These are phyloP conservation scores for Tritrichomonas musculus DNA, from an alignment of 208 protist genomes.

Conservation along the genomic window DNA sequence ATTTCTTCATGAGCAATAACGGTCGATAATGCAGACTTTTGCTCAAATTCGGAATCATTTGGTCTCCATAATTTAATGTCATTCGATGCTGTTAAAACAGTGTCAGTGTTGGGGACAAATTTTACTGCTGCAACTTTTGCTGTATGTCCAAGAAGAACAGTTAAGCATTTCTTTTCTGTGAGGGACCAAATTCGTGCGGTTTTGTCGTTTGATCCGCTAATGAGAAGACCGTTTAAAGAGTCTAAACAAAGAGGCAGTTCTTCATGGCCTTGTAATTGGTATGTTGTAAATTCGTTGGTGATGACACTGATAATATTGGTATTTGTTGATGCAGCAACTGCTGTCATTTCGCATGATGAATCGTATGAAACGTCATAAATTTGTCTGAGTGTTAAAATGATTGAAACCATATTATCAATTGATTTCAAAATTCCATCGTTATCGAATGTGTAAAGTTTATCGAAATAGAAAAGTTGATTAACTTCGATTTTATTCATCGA, in stretches of 20 bases:
- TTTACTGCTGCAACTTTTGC: constrained; percentile 28
- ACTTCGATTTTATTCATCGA: neutral
- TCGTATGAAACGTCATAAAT: neutral
- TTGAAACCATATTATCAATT: neutral
- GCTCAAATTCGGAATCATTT: neutral
- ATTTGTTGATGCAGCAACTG: neutral
- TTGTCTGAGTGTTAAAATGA: neutral
- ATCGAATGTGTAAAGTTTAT: neutral
- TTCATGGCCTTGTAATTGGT: neutral
- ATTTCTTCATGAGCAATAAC: constrained; percentile 32
- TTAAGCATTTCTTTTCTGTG: neutral
- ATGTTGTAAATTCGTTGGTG: neutral
- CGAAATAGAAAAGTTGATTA: constrained; percentile 13
- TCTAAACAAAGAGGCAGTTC: neutral
- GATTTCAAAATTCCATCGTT: constrained; percentile 1
- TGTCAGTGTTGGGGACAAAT: constrained; percentile 34
- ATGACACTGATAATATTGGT: neutral
- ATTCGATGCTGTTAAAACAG: neutral
- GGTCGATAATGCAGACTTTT: neutral
- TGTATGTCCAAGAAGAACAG: constrained; percentile 21
- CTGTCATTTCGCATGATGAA: neutral
- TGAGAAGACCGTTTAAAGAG: neutral
- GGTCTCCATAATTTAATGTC: constrained; percentile 38
- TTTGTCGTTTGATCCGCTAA: neutral
- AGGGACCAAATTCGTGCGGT: neutral